These are phyloP conservation scores for Orobanche coerulescens DNA, from an alignment of 257 asterid species.

Conservation along the genomic window DNA sequence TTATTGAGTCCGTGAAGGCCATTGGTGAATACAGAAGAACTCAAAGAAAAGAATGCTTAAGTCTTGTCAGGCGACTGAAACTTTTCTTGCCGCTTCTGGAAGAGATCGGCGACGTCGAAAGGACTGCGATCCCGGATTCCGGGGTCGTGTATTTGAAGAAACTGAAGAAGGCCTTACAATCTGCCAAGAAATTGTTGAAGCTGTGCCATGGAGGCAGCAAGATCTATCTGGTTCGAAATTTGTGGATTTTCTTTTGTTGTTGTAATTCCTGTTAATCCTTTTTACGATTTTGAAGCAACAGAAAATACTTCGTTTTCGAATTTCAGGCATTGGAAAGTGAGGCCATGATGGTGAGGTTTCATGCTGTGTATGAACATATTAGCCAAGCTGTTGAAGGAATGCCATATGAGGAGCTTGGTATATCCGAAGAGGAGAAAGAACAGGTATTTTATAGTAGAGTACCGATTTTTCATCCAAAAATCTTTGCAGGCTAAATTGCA, in stretches of 20 bases:
- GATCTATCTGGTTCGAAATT: constrained; percentile 52
- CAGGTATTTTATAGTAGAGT: constrained; percentile 43
- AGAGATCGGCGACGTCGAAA: constrained; percentile 39
- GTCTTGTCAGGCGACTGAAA: constrained; percentile 49
- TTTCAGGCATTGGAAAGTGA: constrained; percentile 71
- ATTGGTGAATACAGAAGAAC: constrained; percentile 61
- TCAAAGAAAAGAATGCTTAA: constrained; percentile 58
- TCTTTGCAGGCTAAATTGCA: too few relatives aligned
- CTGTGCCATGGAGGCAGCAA: constrained; percentile 78
- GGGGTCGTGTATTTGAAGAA: constrained; percentile 39
- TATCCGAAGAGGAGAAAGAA: constrained; percentile 65
- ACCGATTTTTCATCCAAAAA: background rate
- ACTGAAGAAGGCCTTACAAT: constrained; percentile 53
- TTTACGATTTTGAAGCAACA: background rate
- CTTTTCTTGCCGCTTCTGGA: constrained; percentile 53
- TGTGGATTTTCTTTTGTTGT: background rate
- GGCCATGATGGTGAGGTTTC: constrained; percentile 57
- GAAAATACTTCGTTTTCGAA: background rate
- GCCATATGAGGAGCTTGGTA: constrained; percentile 75
- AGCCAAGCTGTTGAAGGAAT: constrained; percentile 57
- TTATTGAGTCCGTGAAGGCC: constrained; percentile 38
- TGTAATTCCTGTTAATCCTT: background rate
- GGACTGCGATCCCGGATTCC: constrained; percentile 31
- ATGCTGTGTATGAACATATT: constrained; percentile 50
- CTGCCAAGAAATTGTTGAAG: constrained; percentile 60